Evolutionary conservation across 1,139 yeast genomes (phyloP).

Genomic region (Hansenula sp.): DNA sequence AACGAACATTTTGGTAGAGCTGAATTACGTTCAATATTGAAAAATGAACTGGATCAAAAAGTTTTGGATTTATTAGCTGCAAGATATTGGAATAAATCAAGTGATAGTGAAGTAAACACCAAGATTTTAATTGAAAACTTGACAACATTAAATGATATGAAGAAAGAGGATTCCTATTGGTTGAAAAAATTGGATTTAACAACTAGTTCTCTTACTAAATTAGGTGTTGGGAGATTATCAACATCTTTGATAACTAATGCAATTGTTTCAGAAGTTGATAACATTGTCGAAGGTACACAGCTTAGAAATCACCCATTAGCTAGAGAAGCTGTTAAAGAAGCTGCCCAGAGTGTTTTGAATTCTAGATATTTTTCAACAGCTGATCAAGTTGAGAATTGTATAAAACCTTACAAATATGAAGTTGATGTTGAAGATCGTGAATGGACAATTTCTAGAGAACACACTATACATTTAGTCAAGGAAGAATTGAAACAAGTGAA

Average conservation of each 20-base stretch:
- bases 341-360: constrained; percentile 75
- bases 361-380: constrained; percentile 86
- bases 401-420: constrained; percentile 95
- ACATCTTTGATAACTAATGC: constrained; percentile 81
- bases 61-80: constrained; percentile 84
- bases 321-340: constrained; percentile 73
- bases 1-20: constrained; percentile 78
- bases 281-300: constrained; percentile 68
- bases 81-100: constrained; percentile 73
- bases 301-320: constrained; percentile 84
- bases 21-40: constrained; percentile 73
- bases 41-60: constrained; percentile 83
- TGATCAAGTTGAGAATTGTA: constrained; percentile 97
- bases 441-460: constrained; percentile 82
- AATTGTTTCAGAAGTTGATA: constrained; percentile 70
- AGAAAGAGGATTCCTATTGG: constrained; percentile 80
- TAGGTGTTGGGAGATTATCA: constrained; percentile 89
- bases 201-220: constrained; percentile 78
- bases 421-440: constrained; percentile 95
- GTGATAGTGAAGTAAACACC: constrained; percentile 10
- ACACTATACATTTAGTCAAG: constrained; percentile 63
- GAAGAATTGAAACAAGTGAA: constrained; percentile 88
- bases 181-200: constrained; percentile 80
- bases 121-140: constrained; percentile 36
- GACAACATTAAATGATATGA: constrained; percentile 45